Conservation (phyloP, 306 rosid species). For the Casuarina glauca region DNA sequence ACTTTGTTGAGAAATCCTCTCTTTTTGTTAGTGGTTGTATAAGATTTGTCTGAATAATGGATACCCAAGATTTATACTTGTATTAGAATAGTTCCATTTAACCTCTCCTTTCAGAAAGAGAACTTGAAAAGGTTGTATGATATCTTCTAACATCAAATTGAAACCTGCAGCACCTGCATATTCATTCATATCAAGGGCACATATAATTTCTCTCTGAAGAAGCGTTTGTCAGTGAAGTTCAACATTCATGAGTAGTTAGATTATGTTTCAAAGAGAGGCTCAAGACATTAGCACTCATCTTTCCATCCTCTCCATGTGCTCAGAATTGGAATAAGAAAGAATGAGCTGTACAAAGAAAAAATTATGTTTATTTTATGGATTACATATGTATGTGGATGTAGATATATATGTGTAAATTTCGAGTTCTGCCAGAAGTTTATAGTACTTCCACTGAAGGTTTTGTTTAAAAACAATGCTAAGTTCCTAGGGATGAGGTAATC, state of each 20-base stretch:
- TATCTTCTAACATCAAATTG: background rate
- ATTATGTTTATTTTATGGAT: too few species aligned
- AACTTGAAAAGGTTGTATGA: constrained; percentile 1
- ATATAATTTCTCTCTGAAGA: background rate
- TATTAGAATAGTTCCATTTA: background rate
- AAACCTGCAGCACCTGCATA: background rate
- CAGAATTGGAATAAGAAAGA: too few species aligned
- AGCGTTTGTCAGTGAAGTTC: background rate
- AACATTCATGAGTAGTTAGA: background rate
- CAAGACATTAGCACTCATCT: background rate
- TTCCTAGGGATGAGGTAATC: background rate
- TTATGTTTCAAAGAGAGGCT: background rate
- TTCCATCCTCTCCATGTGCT: background rate
- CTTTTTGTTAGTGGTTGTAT: background rate
- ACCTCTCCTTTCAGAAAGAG: background rate
- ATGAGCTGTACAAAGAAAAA: background rate
- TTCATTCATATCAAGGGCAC: background rate
- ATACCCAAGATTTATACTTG: background rate
- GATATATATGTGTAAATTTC: background rate
- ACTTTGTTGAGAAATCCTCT: background rate
- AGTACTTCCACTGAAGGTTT: background rate
- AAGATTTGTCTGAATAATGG: background rate
- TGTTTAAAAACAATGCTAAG: background rate
- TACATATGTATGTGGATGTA: too few species aligned
- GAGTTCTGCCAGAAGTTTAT: background rate